Percentiles rank a stretch among this genome's conserved stretches.
These are phyloP conservation scores for Trichophyton verrucosum DNA, from an alignment of 2,329 filamentous ascomycete species.

Conservation along the genomic window DNA sequence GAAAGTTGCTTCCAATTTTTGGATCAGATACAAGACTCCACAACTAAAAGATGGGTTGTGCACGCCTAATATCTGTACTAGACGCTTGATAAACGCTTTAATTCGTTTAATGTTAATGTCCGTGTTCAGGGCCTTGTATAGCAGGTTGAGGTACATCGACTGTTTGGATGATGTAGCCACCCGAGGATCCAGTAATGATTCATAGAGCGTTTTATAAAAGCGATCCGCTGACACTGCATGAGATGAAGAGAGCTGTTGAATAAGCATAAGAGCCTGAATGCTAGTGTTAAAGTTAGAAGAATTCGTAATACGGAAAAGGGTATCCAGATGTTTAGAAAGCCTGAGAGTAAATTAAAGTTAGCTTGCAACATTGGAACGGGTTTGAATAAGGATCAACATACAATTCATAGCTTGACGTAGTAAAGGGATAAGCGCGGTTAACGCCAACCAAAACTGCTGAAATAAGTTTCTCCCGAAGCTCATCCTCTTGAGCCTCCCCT, in stretches of 20 bases:
- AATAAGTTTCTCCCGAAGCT: slow-evolving; percentile 79
- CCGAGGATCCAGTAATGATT: slow-evolving; percentile 82
- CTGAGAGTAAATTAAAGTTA: slow-evolving; percentile 31
- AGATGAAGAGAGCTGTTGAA: slow-evolving; percentile 75
- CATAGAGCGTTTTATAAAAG: slow-evolving; percentile 91
- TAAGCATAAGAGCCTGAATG: slow-evolving; percentile 85
- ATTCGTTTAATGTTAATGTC: slow-evolving; percentile 85
- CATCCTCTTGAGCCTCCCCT: slow-evolving; percentile 42
- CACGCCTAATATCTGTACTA: slow-evolving; percentile 74
- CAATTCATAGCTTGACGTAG: slow-evolving; percentile 63
- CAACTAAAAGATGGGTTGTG: slow-evolving; percentile 90
- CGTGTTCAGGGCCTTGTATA: slow-evolving; percentile 76
- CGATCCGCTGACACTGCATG: slow-evolving; percentile 75
- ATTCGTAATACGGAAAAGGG: slow-evolving; percentile 89
- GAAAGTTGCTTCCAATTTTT: slow-evolving; percentile 67
- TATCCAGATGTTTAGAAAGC: slow-evolving; percentile 80
- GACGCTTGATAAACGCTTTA: slow-evolving; percentile 88
- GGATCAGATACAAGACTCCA: slow-evolving; percentile 79
- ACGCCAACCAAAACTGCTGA: slow-evolving; percentile 87
- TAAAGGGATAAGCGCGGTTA: slow-evolving; percentile 90
- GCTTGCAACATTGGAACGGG: neutral
- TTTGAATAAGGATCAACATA: slow-evolving; percentile 31
- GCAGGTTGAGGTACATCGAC: slow-evolving; percentile 80
- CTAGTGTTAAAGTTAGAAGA: slow-evolving; percentile 98
- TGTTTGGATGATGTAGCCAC: slow-evolving; percentile 87